phyloP scores from a whole-genome alignment of 2,329 filamentous ascomycete species.

The Cladosporium cucumerinum region DNA sequence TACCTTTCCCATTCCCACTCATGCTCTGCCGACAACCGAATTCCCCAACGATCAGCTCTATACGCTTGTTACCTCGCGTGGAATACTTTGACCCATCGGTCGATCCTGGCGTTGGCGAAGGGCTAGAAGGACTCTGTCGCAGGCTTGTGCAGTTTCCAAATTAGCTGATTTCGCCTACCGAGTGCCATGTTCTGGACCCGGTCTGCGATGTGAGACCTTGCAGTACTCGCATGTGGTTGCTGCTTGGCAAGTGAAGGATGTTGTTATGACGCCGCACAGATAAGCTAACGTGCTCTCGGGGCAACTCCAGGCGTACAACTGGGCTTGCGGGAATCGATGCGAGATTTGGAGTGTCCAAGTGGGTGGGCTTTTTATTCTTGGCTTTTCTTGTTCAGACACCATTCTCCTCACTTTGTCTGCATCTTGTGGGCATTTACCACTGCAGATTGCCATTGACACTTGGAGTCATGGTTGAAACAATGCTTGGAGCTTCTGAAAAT shows the following conservation, averaged over 20 bases:
- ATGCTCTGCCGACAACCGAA: background rate
- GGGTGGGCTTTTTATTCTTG: background rate
- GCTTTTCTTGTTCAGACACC: background rate
- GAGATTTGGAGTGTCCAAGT: background rate
- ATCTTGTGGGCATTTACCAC: background rate
- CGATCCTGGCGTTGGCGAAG: background rate
- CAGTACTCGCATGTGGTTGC: background rate
- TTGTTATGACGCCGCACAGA: background rate
- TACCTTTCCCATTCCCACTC: background rate
- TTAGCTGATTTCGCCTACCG: background rate
- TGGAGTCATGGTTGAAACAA: background rate
- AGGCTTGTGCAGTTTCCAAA: background rate
- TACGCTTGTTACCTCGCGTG: background rate
- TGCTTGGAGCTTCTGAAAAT: background rate
- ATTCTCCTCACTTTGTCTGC: background rate
- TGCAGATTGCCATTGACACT: background rate
- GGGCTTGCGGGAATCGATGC: background rate
- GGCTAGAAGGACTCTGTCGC: background rate
- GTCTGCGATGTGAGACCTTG: background rate
- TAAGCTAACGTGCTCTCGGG: background rate
- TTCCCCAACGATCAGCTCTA: background rate
- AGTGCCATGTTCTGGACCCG: background rate
- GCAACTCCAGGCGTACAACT: background rate
- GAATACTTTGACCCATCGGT: background rate
- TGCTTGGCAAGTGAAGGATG: background rate